Percentiles rank a stretch among this genome's conserved stretches.
These are phyloP conservation scores for Candida manassasensis DNA, from an alignment of 805 yeast species.

Conservation along the genomic window DNA sequence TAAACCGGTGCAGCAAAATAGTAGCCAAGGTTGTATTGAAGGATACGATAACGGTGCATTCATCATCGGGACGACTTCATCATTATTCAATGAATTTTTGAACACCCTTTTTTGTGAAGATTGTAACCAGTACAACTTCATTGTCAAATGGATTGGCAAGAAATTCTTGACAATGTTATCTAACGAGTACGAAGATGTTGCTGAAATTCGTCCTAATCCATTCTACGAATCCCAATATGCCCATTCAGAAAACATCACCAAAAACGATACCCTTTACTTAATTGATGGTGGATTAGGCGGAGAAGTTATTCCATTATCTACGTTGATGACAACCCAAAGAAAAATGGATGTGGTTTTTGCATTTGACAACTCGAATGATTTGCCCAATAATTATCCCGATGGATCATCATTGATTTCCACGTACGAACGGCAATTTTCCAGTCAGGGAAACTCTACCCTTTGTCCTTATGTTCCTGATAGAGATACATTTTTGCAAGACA, in stretches of 20 bases:
- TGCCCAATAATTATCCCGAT: conserved; percentile 29
- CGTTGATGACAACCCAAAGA: conserved; percentile 30
- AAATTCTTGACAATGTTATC: conserved; percentile 24
- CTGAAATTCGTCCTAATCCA: conserved; percentile 33
- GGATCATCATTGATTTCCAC: conserved; percentile 29
- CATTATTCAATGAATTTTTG: conserved; percentile 34
- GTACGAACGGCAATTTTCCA: conserved; percentile 30
- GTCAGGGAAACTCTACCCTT: conserved; percentile 28
- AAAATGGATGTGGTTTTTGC: conserved; percentile 34
- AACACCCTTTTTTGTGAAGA: conserved; percentile 31
- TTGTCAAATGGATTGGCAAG: conserved; percentile 22
- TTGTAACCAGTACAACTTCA: conserved; percentile 20
- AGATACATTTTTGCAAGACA: conserved; percentile 25
- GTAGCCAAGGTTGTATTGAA: conserved; percentile 25
- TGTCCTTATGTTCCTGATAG: conserved; percentile 36
- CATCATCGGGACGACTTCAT: conserved; percentile 36
- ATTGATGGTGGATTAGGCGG: conserved; percentile 40
- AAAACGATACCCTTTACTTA: conserved; percentile 29
- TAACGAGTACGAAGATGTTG: conserved; percentile 24
- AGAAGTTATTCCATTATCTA: conserved; percentile 31
- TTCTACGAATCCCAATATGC: conserved; percentile 29
- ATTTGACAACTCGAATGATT: conserved; percentile 28
- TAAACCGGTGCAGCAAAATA: conserved; percentile 14
- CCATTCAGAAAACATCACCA: conserved; percentile 20
- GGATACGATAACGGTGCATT: conserved; percentile 40